phyloP scores from a whole-genome alignment of 1,284 basidiomycete species.

The Cutaneotrichosporon dermatis region DNA sequence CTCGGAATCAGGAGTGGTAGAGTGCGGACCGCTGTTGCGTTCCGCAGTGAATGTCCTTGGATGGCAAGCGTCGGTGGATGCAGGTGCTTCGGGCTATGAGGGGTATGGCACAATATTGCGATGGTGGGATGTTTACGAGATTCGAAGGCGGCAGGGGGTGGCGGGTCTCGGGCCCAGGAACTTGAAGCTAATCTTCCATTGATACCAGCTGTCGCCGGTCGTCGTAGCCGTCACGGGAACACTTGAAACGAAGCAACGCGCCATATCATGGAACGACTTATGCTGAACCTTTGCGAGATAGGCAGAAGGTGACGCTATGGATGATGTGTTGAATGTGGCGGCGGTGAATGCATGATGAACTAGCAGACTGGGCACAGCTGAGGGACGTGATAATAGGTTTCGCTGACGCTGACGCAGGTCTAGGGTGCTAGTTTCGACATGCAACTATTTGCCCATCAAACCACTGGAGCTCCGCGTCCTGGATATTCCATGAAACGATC shows the following conservation, averaged over 20 bases:
- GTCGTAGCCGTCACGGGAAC: not conserved
- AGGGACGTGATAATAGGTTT: too few species aligned
- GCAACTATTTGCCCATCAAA: too few species aligned
- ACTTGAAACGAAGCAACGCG: not conserved
- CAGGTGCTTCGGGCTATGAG: not conserved
- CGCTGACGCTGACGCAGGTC: too few species aligned
- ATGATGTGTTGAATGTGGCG: too few species aligned
- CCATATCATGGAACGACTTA: not conserved
- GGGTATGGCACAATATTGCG: slow-evolving; percentile 1
- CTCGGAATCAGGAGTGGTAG: too few species aligned
- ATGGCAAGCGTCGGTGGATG: not conserved
- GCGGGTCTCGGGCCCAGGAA: not conserved
- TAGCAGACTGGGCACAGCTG: too few species aligned
- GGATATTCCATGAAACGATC: too few species aligned
- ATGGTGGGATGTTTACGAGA: not conserved
- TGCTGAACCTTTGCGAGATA: too few species aligned
- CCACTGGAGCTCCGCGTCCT: too few species aligned
- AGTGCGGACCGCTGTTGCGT: not conserved
- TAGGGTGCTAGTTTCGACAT: not conserved
- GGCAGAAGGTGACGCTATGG: too few species aligned
- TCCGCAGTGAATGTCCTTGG: not conserved
- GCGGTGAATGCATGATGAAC: not conserved
- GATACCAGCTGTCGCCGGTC: not conserved
- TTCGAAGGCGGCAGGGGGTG: not conserved
- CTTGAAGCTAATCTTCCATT: not conserved